Conservation (phyloP, 805 yeast genomes). For the Candida sphagnicola region DNA sequence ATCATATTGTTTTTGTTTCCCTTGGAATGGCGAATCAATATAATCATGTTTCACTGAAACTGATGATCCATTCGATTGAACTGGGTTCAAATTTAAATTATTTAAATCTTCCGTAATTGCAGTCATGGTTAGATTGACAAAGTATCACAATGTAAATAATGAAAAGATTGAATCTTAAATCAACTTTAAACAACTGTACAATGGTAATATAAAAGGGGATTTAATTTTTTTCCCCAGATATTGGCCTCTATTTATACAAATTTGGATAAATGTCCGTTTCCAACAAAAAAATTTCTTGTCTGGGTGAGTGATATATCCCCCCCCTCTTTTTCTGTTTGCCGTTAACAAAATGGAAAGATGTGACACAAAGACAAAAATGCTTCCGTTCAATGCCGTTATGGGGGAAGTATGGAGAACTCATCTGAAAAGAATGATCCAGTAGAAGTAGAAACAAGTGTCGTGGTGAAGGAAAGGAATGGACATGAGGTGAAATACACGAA, state of each 20-base stretch:
- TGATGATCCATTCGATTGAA: constrained; percentile 28
- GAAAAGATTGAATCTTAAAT: too few relatives aligned
- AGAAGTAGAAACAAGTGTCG: too few relatives aligned
- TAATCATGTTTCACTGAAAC: constrained; percentile 53
- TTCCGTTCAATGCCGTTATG: neutral
- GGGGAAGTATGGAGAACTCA: too few relatives aligned
- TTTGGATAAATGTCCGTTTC: neutral
- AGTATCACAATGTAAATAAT: too few relatives aligned
- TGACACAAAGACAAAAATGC: neutral
- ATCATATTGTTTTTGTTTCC: constrained; percentile 76
- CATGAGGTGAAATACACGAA: too few relatives aligned
- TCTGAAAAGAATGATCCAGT: too few relatives aligned
- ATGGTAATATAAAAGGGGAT: too few relatives aligned
- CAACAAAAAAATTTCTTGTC: too few relatives aligned
- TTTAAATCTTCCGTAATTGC: constrained; percentile 1
- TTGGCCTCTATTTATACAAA: neutral
- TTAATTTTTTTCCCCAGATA: neutral
- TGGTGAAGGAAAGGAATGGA: too few relatives aligned
- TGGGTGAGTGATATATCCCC: too few relatives aligned
- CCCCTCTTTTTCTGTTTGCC: constrained; percentile 1
- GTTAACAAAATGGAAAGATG: neutral
- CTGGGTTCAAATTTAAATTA: constrained; percentile 19
- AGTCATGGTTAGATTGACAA: neutral
- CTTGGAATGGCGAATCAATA: constrained; percentile 69
- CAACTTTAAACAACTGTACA: neutral